Conservation (phyloP, 2,329 filamentous ascomycete species). For the Aspergillus sergii region DNA sequence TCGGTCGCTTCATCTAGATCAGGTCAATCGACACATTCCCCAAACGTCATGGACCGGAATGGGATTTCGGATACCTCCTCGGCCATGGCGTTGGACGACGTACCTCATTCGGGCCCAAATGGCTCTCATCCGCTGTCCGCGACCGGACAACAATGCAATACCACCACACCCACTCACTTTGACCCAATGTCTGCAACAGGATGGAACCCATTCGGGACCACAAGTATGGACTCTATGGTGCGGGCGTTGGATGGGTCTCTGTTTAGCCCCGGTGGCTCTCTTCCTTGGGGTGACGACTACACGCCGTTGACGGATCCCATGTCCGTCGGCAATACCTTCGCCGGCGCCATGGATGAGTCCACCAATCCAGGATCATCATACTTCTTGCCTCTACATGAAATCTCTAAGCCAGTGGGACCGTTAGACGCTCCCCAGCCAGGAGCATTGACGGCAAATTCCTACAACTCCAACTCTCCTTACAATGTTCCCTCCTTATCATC, state of each 20-base stretch:
- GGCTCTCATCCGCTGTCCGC: not conserved
- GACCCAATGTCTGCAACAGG: constrained; percentile 2
- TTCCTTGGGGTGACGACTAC: constrained; percentile 15
- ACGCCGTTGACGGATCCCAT: constrained; percentile 6
- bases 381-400: not conserved
- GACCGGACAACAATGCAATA: not conserved
- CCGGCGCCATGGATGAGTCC: not conserved
- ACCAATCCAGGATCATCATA: not conserved
- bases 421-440: not conserved
- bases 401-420: not conserved
- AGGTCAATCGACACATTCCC: not conserved
- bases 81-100: not conserved
- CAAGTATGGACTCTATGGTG: constrained; percentile 5
- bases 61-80: not conserved
- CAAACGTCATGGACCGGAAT: not conserved
- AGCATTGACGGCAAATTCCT: not conserved
- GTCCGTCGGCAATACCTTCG: not conserved
- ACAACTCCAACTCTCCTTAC: not conserved
- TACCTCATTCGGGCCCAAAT: not conserved
- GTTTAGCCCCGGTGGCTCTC: not conserved
- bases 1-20: not conserved
- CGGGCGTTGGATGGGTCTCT: constrained; percentile 1
- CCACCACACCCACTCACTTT: not conserved
- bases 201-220: constrained; percentile 6
- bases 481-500: not conserved